A percentile compares a stretch with the other conserved stretches of the same genome.
phyloP scores from a whole-genome alignment of 441 rosid species.

The Cnidoscolus chayamansa region DNA sequence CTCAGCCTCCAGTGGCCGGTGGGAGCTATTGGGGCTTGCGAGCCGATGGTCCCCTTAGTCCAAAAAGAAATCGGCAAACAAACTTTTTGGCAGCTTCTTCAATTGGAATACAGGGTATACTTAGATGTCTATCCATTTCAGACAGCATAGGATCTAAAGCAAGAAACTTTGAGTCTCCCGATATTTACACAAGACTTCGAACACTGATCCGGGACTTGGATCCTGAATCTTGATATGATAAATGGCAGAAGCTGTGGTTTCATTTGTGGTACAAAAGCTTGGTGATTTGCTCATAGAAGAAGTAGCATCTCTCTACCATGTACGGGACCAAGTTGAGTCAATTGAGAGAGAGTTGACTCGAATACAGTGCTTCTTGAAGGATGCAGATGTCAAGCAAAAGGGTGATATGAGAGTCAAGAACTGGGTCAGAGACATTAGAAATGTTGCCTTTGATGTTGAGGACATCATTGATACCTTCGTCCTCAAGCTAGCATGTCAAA shows the following conservation, averaged over 20 bases:
- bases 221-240: too few relatives aligned
- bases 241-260: conserved; percentile 41
- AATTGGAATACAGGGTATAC: too few relatives aligned
- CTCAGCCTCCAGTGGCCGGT: too few relatives aligned
- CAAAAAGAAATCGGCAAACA: too few relatives aligned
- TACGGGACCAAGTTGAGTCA: conserved; percentile 26
- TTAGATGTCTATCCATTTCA: too few relatives aligned
- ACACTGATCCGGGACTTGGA: too few relatives aligned
- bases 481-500: conserved; percentile 21
- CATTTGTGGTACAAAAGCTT: conserved; percentile 16
- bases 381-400: conserved; percentile 35
- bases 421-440: conserved; percentile 41
- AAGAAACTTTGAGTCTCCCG: too few relatives aligned
- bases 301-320: conserved; percentile 13
- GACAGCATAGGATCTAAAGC: too few relatives aligned
- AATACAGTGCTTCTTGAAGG: conserved; percentile 33
- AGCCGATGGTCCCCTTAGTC: too few relatives aligned
- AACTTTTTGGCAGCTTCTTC: too few relatives aligned
- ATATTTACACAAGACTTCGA: too few relatives aligned
- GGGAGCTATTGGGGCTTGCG: too few relatives aligned
- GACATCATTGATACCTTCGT: conserved; percentile 40
- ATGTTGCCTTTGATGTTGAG: conserved; percentile 36
- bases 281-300: conserved; percentile 28
- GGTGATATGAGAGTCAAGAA: conserved; percentile 28
- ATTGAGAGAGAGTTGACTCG: conserved; percentile 30